Conservation (phyloP, 2,329 filamentous ascomycete species). For the Malbranchea cinnamomea region DNA sequence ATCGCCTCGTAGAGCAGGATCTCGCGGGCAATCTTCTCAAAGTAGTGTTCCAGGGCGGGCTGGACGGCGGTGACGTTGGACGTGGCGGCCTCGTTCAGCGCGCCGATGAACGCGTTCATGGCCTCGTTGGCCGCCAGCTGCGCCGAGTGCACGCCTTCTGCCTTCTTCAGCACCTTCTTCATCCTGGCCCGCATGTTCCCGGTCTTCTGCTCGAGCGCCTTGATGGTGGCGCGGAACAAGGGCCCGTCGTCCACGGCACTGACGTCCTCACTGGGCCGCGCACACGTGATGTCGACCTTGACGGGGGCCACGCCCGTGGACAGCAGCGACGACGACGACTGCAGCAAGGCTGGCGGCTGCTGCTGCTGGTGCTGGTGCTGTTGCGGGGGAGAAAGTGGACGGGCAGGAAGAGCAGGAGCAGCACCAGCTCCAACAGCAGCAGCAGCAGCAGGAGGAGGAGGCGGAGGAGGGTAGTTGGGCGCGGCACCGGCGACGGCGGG, state of each 20-base stretch:
- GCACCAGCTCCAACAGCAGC: background rate
- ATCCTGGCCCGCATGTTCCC: conserved; percentile 85
- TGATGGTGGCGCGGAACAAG: conserved; percentile 91
- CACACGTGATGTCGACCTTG: conserved; percentile 77
- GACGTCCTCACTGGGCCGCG: conserved; percentile 73
- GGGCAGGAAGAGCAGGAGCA: background rate
- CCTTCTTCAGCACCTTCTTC: conserved; percentile 89
- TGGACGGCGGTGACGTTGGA: conserved; percentile 96
- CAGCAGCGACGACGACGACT: conserved; percentile 12
- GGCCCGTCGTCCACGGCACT: conserved; percentile 81
- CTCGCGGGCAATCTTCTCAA: conserved; percentile 87
- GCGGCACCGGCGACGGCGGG: conserved; percentile 1
- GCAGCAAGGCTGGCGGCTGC: conserved; percentile 18
- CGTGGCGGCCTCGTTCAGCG: conserved; percentile 69
- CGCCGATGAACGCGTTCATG: conserved; percentile 66
- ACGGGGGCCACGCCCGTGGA: conserved; percentile 30
- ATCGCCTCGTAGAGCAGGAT: conserved; percentile 76
- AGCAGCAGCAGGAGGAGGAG: conserved; percentile 5
- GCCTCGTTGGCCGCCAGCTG: conserved; percentile 78
- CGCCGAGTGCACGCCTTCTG: conserved; percentile 71
- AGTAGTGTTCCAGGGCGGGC: conserved; percentile 92
- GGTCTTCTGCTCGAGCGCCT: conserved; percentile 89
- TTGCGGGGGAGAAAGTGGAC: conserved; percentile 7
- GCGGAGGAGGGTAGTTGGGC: conserved; percentile 13
- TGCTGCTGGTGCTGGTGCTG: conserved; percentile 5